Evolutionary conservation across 108 stramenopile species (phyloP), one percentile per base, ranked within the genome.

Genomic region (Asterionellopsis glacialis): DNA sequence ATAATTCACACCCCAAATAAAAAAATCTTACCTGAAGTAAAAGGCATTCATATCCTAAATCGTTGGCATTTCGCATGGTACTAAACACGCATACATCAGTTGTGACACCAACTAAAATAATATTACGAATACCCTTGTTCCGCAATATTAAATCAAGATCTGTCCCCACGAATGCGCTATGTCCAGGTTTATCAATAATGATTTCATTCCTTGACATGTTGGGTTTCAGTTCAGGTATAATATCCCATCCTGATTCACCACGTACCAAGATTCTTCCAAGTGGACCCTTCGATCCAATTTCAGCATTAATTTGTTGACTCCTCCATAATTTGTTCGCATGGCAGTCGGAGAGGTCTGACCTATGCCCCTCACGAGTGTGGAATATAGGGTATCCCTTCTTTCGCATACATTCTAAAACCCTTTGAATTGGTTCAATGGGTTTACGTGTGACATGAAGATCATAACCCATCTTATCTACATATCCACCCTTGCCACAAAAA

Each of bases 391-490:
- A 38, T 9, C 61, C 68, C 16, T 42, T 21, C 25, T 28, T 27
- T 3, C 68, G 61, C 25, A 54, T 54, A 0, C 54, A 45, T 11
- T 33, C 63, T 26, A 69, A 51, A 13, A 69, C 63, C 13, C 43
- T 26, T 42, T 50, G 52, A 11, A 69, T 41, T 0, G 68, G 68
- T 26, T 69, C 68, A 42, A 69, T 69, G 4, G 68, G 68, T 23
- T 54, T 54, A 11, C 68, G 52, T 14, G 62, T 63, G 14, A 22
- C 19, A 15, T 47, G 24, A 12, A 65, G 15, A 24, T 69, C 68
- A 49, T 69, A 69, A 41, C 68, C 68, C 68, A 69, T 69, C 27
- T 41, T 51, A 61, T 63, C 68, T 21, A 63, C 68, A 22, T 69
- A 69, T 41, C 68, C 68, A 0, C 68, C 62, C 7, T 41, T 9